Conservation (phyloP, 768 basidiomycete species). For the Trametes cinnabarina region DNA sequence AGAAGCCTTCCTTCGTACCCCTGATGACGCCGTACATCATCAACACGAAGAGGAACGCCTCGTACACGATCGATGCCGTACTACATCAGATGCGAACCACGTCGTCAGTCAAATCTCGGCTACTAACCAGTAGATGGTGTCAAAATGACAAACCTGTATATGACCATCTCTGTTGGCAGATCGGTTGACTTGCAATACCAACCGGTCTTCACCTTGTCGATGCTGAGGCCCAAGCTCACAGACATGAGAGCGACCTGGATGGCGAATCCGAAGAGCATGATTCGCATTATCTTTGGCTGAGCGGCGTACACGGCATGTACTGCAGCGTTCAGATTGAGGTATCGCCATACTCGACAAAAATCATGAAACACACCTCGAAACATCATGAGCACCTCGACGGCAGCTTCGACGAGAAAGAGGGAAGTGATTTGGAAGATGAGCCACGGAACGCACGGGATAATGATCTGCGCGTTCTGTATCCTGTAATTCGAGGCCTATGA, state of each 20-base stretch:
- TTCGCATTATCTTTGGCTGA: neutral
- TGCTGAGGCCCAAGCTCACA: conserved; percentile 12
- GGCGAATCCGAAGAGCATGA: conserved; percentile 11
- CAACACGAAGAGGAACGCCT: conserved; percentile 26
- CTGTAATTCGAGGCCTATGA: neutral
- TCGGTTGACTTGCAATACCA: conserved; percentile 6
- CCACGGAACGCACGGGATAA: conserved; percentile 10
- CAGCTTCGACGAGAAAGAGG: conserved; percentile 12
- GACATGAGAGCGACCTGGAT: conserved; percentile 12
- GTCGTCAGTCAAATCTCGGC: neutral
- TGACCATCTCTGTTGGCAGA: conserved; percentile 13
- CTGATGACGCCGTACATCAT: conserved; percentile 24
- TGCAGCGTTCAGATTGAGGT: neutral
- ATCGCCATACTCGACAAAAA: no score
- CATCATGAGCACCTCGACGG: conserved; percentile 14
- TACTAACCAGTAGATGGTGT: neutral
- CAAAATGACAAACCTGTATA: conserved; percentile 12
- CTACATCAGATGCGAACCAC: conserved; percentile 12
- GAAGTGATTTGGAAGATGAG: conserved; percentile 15
- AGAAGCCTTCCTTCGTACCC: conserved; percentile 24
- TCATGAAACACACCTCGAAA: conserved; percentile 16
- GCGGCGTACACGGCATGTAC: conserved; percentile 14
- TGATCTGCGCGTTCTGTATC: conserved; percentile 6
- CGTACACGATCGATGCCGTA: conserved; percentile 24
- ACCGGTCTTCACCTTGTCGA: conserved; percentile 12